Base-by-base conservation (phyloP, 257 asterid species). In the Nicotiana otophora region DNA sequence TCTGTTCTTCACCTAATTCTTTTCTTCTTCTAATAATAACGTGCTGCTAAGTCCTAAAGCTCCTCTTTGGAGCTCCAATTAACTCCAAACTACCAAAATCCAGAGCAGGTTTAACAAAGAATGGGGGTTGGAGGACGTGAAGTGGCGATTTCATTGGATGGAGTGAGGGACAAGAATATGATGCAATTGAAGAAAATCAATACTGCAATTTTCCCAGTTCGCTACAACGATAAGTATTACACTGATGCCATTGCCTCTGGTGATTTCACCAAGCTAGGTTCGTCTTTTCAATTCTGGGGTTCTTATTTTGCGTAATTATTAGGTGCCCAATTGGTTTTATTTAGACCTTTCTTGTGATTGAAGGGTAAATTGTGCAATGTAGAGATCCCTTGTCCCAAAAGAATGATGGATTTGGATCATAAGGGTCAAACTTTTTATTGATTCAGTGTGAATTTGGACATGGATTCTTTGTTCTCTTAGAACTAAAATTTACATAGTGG, bases 111-210 rank as follows among this genome's bases (percentile, higher is more conserved):
- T 6, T 7, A 66, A 1, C 12, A 31, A 33, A 72, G 7, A 6
- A 75, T 75, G 80, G 64, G 80, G 7, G 16, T 4, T 3, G 58
- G 58, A n/a, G 96, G 96, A 65, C 84, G 97, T 80, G 97, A 92
- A 61, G 87, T 85, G 70, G 83, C 93, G 19, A 93, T 92, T 82
- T 92, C 97, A 75, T 87, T 94, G 86, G 99, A 94, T 82, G 92
- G 93, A 14, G 90, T 96, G 78, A 89, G 97, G 88, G 99, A 96
- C 86, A 96, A 96, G 91, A 96, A 96, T 86, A 26, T 92, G 90
- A 93, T 96, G 99, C 98, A 96, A 77, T 88, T 96, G 83, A 96
- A 94, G 78, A 94, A 94, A 91, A 97, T 94, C 84, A 96, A 96
- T 88, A 91, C 94, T 57, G 98, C 92, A 19, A 92, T 96, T 17